Evolutionary conservation across 1,284 basidiomycete genomes (phyloP).

Genomic region (Kalmanozyma brasiliensis): DNA sequence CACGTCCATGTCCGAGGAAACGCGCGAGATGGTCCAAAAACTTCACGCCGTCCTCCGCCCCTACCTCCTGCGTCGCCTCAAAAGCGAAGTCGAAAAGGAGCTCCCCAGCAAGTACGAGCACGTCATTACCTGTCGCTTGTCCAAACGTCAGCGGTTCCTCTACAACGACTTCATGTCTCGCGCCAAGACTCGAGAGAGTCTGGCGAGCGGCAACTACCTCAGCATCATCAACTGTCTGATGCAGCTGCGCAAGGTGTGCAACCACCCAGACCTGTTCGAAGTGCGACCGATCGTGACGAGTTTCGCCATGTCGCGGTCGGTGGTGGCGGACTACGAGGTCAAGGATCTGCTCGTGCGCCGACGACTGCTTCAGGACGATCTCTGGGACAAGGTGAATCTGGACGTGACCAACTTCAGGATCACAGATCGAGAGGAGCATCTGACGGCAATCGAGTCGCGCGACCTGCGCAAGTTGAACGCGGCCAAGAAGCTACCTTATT

Average conservation of each 20-base stretch:
- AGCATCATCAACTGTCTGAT: constrained; percentile 94
- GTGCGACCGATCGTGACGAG: constrained; percentile 92
- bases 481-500: constrained; percentile 74
- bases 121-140: constrained; percentile 87
- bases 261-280: constrained; percentile 95
- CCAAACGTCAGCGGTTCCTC: constrained; percentile 92
- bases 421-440: constrained; percentile 70
- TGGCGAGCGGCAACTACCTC: constrained; percentile 83
- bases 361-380: constrained; percentile 73
- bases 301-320: constrained; percentile 85
- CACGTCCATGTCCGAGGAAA: constrained; percentile 82
- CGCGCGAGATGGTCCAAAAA: constrained; percentile 84
- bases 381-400: constrained; percentile 73
- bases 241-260: constrained; percentile 83
- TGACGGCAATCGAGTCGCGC: constrained; percentile 72
- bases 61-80: constrained; percentile 91
- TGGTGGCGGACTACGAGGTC: constrained; percentile 85
- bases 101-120: constrained; percentile 95
- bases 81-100: constrained; percentile 94
- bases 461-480: constrained; percentile 78
- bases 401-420: constrained; percentile 77
- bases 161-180: constrained; percentile 99
- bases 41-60: constrained; percentile 92
- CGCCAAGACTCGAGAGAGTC: constrained; percentile 84
- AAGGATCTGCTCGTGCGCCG: constrained; percentile 85